Conservation (phyloP, 371 early-diverging fungal species). For the Dichotomocladium elegans region DNA sequence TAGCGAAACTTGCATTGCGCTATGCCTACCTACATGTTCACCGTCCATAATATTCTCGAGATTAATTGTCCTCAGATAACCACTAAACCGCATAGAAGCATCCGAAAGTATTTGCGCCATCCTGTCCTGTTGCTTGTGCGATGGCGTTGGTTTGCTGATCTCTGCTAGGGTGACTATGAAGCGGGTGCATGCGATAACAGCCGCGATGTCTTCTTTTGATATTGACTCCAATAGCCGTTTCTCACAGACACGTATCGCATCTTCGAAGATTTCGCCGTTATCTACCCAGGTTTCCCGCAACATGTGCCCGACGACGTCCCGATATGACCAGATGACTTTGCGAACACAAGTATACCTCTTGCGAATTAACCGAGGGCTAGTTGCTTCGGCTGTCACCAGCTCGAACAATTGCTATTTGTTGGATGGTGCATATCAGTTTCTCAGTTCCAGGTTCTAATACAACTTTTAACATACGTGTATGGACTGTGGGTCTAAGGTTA, state of each 20-base stretch:
- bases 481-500: constrained; percentile 24
- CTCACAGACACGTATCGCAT: neutral
- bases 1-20: too few species aligned
- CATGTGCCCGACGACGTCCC: neutral
- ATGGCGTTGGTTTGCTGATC: neutral
- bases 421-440: neutral
- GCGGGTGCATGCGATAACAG: neutral
- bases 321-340: neutral
- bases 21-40: neutral
- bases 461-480: constrained; percentile 26
- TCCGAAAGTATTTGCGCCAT: neutral
- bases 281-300: neutral
- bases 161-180: neutral
- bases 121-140: neutral
- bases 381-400: neutral
- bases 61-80: neutral
- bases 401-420: neutral
- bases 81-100: neutral
- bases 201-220: neutral
- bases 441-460: neutral
- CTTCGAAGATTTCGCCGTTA: neutral
- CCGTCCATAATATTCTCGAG: neutral
- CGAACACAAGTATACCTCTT: neutral
- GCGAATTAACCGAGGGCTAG: neutral
- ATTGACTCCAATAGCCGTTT: neutral